These are phyloP conservation scores for Pholiota conissans DNA, from an alignment of 768 basidiomycete genomes.

Conservation along the genomic window DNA sequence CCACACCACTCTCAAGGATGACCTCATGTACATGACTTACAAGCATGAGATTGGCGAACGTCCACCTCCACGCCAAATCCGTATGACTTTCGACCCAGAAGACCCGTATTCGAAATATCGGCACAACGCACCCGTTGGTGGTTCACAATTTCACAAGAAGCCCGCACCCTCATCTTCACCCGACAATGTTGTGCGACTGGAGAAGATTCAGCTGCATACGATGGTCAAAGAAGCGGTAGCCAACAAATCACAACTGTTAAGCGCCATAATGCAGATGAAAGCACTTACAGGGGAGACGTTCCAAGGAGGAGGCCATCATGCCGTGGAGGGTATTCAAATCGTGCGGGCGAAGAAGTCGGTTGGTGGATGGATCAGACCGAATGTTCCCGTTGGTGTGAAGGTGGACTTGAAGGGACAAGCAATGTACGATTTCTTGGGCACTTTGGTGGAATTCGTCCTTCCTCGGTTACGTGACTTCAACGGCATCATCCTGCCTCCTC, in stretches of 20 bases:
- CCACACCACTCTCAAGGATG: constrained; percentile 74
- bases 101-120: constrained; percentile 86
- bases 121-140: constrained; percentile 73
- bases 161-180: constrained; percentile 65
- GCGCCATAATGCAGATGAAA: constrained; percentile 85
- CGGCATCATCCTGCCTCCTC: constrained; percentile 78
- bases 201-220: constrained; percentile 83
- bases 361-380: constrained; percentile 83
- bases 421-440: constrained; percentile 94
- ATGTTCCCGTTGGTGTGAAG: constrained; percentile 83
- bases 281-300: constrained; percentile 84
- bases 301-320: constrained; percentile 69
- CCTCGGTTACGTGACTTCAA: constrained; percentile 90
- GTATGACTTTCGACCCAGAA: constrained; percentile 69
- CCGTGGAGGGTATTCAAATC: constrained; percentile 77
- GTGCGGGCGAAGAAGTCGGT: constrained; percentile 66
- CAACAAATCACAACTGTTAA: constrained; percentile 72
- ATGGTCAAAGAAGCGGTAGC: constrained; percentile 80
- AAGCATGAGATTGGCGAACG: constrained; percentile 64
- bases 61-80: constrained; percentile 55
- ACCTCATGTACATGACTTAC: constrained; percentile 96
- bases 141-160: constrained; percentile 65
- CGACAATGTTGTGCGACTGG: constrained; percentile 72
- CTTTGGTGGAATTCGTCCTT: constrained; percentile 91
- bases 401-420: constrained; percentile 87